Conservation (phyloP, 2,329 filamentous ascomycete species). For the Aspergillus fumigatus region DNA sequence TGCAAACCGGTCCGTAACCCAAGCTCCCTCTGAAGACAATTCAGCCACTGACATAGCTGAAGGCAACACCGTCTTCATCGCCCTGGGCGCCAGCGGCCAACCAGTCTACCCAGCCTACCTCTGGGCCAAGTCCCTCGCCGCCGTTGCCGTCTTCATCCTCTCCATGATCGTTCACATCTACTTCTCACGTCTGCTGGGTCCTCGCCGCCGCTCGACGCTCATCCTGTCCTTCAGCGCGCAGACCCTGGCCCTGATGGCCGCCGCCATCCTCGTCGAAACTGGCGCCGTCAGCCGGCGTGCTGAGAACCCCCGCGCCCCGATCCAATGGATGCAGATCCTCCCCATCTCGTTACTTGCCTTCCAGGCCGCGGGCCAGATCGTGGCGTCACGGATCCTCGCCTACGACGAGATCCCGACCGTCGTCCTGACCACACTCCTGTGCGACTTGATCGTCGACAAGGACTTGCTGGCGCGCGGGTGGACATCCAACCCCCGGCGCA, state of each 20-base stretch:
- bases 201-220: conserved; percentile 36
- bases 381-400: conserved; percentile 32
- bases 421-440: conserved; percentile 38
- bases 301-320: conserved; percentile 26
- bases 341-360: conserved; percentile 39
- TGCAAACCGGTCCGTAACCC: conserved; percentile 36
- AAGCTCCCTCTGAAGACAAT: neutral
- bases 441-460: conserved; percentile 36
- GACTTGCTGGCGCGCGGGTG: conserved; percentile 20
- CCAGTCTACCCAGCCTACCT: conserved; percentile 37
- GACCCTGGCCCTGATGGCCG: conserved; percentile 28
- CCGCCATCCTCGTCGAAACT: conserved; percentile 33
- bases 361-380: conserved; percentile 39
- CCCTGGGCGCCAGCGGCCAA: conserved; percentile 38
- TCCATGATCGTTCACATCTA: conserved; percentile 39
- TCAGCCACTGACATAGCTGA: neutral
- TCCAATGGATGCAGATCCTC: conserved; percentile 34
- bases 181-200: conserved; percentile 26
- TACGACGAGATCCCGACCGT: conserved; percentile 40
- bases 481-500: conserved; percentile 28
- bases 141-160: conserved; percentile 35
- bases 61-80: conserved; percentile 44
- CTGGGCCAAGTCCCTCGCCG: conserved; percentile 41
- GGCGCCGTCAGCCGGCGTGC: conserved; percentile 28
- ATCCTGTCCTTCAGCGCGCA: conserved; percentile 39